Percentiles rank a stretch among this genome's conserved stretches.
Evolutionary conservation across 2,329 filamentous ascomycete genomes (phyloP).

Genomic region (Orbilia oligospora): DNA sequence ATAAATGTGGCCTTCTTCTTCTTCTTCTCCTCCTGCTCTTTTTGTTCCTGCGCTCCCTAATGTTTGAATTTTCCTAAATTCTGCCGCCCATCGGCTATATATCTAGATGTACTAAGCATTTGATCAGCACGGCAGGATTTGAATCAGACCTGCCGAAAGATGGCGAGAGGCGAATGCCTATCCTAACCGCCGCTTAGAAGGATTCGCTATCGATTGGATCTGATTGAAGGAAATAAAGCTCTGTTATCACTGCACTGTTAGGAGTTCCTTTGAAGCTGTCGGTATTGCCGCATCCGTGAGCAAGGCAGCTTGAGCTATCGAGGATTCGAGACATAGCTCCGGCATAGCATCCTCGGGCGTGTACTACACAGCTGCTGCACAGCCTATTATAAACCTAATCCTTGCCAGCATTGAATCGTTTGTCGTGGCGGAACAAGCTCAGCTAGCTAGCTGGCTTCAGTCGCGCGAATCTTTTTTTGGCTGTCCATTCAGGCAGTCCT

Average conservation of each 20-base stretch:
- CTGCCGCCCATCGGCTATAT: not conserved
- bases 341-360: not conserved
- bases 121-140: slow-evolving; percentile 37
- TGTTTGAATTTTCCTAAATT: not conserved
- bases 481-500: not conserved
- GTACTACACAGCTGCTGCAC: not conserved
- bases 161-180: slow-evolving; percentile 46
- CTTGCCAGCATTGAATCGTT: not conserved
- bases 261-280: slow-evolving; percentile 16
- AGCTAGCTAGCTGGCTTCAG: not conserved
- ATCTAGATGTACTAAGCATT: slow-evolving; percentile 27
- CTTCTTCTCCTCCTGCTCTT: not conserved
- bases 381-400: not conserved
- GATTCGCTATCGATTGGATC: slow-evolving; percentile 34
- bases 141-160: slow-evolving; percentile 48
- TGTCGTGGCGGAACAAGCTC: not conserved
- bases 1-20: slow-evolving; percentile 4
- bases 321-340: slow-evolving; percentile 8
- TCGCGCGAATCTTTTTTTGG: slow-evolving; percentile 3
- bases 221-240: not conserved
- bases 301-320: slow-evolving; percentile 19
- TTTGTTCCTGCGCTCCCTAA: not conserved
- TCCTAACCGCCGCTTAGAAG: slow-evolving; percentile 15
- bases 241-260: slow-evolving; percentile 21
- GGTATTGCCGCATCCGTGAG: slow-evolving; percentile 14